Percentiles rank a stretch among this genome's conserved stretches.
Evolutionary conservation across 2,329 filamentous ascomycete genomes (phyloP).

Genomic region (Ophiostoma fasciatum): DNA sequence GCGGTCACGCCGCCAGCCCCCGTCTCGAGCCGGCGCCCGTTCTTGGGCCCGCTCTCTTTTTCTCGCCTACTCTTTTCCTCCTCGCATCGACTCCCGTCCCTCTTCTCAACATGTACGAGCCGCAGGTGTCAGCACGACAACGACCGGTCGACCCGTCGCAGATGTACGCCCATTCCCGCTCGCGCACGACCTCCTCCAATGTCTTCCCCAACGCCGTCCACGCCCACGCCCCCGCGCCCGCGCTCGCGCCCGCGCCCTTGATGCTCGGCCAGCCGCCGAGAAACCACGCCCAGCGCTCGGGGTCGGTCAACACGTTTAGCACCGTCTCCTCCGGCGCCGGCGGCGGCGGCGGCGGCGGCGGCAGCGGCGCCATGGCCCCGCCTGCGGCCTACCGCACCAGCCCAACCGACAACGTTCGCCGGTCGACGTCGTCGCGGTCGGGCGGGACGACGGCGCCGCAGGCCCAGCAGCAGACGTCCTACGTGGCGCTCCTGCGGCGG

Average conservation of each 20-base stretch:
- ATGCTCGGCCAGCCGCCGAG: slow-evolving; percentile 19
- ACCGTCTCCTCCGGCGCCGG: slow-evolving; percentile 44
- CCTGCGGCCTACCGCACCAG: slow-evolving; percentile 43
- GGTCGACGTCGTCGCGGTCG: slow-evolving; percentile 72
- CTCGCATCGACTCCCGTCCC: not conserved
- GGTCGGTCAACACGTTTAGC: slow-evolving; percentile 54
- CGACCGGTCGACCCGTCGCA: slow-evolving; percentile 16
- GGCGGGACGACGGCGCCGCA: slow-evolving; percentile 23
- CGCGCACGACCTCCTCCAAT: slow-evolving; percentile 42
- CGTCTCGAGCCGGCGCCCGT: too few species aligned
- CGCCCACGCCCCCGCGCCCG: slow-evolving; percentile 13
- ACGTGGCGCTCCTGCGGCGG: slow-evolving; percentile 88
- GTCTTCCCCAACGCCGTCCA: slow-evolving; percentile 25
- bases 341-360: slow-evolving; percentile 54
- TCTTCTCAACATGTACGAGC: slow-evolving; percentile 16
- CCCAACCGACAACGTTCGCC: slow-evolving; percentile 44
- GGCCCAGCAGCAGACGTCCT: slow-evolving; percentile 47
- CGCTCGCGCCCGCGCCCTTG: slow-evolving; percentile 15
- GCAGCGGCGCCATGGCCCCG: slow-evolving; percentile 44
- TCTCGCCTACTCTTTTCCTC: not conserved
- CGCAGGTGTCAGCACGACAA: slow-evolving; percentile 19
- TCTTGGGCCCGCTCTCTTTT: too few species aligned
- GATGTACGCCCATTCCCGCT: slow-evolving; percentile 38
- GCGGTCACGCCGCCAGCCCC: too few species aligned
- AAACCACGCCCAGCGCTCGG: slow-evolving; percentile 37